Conservation (phyloP, 352 stramenopile species). For the Aphanomyces cochlioides region DNA sequence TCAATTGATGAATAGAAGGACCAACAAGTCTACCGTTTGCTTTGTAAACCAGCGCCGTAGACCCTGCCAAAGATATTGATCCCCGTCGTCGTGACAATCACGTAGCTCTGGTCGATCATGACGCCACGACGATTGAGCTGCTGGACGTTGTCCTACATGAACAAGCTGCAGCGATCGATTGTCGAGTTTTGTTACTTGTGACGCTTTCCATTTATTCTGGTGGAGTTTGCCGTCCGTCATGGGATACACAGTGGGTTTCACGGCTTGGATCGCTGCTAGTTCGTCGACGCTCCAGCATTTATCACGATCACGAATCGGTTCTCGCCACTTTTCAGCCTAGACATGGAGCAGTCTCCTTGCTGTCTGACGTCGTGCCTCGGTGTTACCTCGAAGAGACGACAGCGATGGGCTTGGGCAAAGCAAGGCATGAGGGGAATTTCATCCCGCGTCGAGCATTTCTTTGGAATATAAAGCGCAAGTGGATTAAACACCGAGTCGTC, state of each 20-base stretch:
- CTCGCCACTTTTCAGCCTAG: constrained; percentile 45
- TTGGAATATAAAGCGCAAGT: constrained; percentile 49
- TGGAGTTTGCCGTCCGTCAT: constrained; percentile 45
- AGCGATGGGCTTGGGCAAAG: constrained; percentile 48
- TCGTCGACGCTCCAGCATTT: constrained; percentile 58
- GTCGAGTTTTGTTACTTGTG: neutral
- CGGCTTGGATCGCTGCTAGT: constrained; percentile 40
- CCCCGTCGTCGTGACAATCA: constrained; percentile 54
- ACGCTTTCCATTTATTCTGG: constrained; percentile 47
- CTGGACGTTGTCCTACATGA: constrained; percentile 33
- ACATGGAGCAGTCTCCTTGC: neutral
- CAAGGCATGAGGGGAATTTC: constrained; percentile 75
- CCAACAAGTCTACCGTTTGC: constrained; percentile 18
- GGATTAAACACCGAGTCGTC: constrained; percentile 10
- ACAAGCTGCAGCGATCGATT: neutral
- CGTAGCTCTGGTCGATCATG: constrained; percentile 62
- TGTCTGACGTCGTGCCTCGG: constrained; percentile 6
- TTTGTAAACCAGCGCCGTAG: constrained; percentile 47
- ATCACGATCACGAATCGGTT: constrained; percentile 55
- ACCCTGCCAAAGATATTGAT: constrained; percentile 54
- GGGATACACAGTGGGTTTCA: constrained; percentile 12
- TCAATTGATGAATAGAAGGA: neutral
- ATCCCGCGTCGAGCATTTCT: constrained; percentile 47
- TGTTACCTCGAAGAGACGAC: constrained; percentile 23
- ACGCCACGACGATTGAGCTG: constrained; percentile 46